Conservation (phyloP, 768 basidiomycete genomes). For the Auricularia auricula-judae region DNA sequence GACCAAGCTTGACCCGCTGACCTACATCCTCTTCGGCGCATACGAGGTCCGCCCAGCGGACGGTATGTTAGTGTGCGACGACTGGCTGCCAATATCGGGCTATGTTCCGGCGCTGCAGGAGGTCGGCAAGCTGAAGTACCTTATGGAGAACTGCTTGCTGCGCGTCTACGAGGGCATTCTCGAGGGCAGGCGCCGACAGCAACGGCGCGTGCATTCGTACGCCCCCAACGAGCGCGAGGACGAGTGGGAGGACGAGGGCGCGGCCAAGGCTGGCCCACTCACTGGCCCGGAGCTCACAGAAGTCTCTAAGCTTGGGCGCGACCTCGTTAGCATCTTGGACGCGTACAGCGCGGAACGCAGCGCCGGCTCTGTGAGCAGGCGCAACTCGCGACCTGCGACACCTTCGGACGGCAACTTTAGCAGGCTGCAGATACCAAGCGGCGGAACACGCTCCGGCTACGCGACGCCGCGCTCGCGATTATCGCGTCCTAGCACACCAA, state of each 20-base stretch:
- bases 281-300: conserved; percentile 62
- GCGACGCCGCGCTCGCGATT: conserved; percentile 37
- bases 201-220: conserved; percentile 20
- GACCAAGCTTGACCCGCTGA: conserved; percentile 78
- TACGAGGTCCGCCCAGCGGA: conserved; percentile 60
- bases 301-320: conserved; percentile 60
- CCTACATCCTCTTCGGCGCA: conserved; percentile 86
- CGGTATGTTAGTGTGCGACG: conserved; percentile 75
- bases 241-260: conserved; percentile 43
- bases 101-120: conserved; percentile 67
- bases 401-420: conserved; percentile 35
- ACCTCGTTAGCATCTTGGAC: conserved; percentile 64
- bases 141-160: conserved; percentile 76
- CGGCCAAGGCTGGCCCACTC: conserved; percentile 38
- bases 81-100: conserved; percentile 79
- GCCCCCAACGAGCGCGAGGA: conserved; percentile 29
- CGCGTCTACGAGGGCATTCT: conserved; percentile 82
- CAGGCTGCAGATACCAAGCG: conserved; percentile 21
- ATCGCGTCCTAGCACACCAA: conserved; percentile 58
- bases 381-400: conserved; percentile 56
- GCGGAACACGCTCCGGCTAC: conserved; percentile 37
- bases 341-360: conserved; percentile 57
- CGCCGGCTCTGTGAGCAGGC: conserved; percentile 37
- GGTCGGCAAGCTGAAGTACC: conserved; percentile 64
- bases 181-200: conserved; percentile 29